Evolutionary conservation across 352 stramenopile species (phyloP), one percentile per base, ranked within the genome.

Genomic region (Lagenidium giganteum): DNA sequence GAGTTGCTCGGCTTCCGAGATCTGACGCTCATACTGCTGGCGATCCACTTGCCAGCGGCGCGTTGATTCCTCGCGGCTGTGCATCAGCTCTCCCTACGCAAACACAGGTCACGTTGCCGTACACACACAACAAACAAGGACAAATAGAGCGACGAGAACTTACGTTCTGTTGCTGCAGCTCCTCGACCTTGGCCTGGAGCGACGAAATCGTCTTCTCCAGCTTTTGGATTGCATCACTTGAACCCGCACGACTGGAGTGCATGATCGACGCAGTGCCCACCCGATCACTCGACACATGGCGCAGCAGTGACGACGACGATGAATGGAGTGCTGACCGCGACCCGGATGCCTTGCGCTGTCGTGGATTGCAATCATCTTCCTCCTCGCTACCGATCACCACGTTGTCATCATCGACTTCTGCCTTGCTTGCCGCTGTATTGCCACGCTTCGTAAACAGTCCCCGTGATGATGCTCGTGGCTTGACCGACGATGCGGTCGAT

Each of bases 81-180:
- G 74, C 39, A 70, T 42, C 5, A 87, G 40, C 47, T 87, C 70
- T 14, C 75, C 69, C 73, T 90, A 36, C 24, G 8, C 18, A 16
- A 33, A 50, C 31, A 51, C 17, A 49, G 4, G 21, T 18, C 28
- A 33, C 42, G 16, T 24, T n/a, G n/a, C n/a, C n/a, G n/a, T n/a
- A 40, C 16, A 29, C 12, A 45, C 2, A n/a, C 20, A 41, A 33
- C 34, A 34, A 38, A 47, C 7, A 33, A 33, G 42, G 1, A 33
- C 24, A 43, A 45, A 37, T 12, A 43, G 12, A 34, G 6, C 8
- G 27, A 44, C 22, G 44, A 44, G 14, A 23, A 60, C 70, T 55
- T 79, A 86, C 76, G 67, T 89, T 89, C 50, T 83, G 78, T 39
- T 78, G 74, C 38, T 86, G 68, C 3, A 86, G 54, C 43, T 86